Percentiles rank a stretch among this genome's conserved stretches.
Conservation (phyloP, 1,284 basidiomycete species). For the Ustilago hordei region DNA sequence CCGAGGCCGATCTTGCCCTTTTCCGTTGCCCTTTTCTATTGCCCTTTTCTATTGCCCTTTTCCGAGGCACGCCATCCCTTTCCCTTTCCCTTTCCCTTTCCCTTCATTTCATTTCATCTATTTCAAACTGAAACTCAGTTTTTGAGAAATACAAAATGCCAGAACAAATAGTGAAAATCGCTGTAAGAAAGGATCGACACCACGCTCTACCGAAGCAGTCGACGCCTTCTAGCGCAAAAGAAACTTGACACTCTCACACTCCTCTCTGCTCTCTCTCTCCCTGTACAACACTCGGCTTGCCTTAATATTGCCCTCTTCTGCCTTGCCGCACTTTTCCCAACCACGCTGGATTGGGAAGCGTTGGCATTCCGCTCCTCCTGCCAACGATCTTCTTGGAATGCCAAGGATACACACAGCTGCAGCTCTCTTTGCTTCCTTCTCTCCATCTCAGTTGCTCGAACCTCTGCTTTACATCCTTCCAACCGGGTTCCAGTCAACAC, state of each 20-base stretch:
- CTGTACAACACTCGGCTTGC: neutral
- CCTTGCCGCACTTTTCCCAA: neutral
- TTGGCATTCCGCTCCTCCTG: no score
- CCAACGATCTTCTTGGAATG: neutral
- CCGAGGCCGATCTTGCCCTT: neutral
- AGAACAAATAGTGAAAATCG: neutral
- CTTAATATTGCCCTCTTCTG: neutral
- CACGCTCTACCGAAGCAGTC: conserved; percentile 12
- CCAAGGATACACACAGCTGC: neutral
- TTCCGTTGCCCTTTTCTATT: neutral
- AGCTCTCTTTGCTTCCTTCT: neutral
- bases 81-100: neutral
- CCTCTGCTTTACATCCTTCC: neutral
- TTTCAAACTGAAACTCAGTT: neutral
- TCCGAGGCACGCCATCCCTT: conserved; percentile 3
- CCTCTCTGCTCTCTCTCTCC: neutral
- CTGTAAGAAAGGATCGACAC: conserved; percentile 4
- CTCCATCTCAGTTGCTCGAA: neutral
- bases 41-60: conserved; percentile 1
- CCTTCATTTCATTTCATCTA: neutral
- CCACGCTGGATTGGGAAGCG: neutral
- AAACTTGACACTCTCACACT: neutral
- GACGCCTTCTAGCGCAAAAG: conserved; percentile 3
- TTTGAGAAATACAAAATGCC: neutral
- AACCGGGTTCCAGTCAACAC: neutral